Percentiles rank a stretch among this genome's conserved stretches.
phyloP scores from a whole-genome alignment of 805 yeast genomes.

The Torulaspora quercuum region DNA sequence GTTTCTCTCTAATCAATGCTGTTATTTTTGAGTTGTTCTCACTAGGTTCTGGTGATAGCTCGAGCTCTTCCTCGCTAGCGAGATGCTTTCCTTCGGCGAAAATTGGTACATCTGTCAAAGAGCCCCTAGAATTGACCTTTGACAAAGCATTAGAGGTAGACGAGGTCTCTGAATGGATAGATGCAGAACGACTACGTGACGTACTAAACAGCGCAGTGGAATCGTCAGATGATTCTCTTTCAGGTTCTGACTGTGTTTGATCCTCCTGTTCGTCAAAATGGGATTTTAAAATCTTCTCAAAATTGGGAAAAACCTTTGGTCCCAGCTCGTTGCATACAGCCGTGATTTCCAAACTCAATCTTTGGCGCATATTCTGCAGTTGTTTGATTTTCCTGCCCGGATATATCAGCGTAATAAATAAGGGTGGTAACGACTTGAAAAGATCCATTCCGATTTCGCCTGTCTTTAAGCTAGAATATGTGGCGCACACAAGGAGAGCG shows the following conservation, averaged over 20 bases:
- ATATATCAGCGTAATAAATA: conserved; percentile 44
- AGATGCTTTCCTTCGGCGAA: conserved; percentile 36
- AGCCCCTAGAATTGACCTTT: conserved; percentile 57
- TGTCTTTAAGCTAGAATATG: conserved; percentile 80
- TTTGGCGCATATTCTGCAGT: conserved; percentile 56
- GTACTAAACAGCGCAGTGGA: conserved; percentile 7
- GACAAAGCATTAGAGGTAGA: conserved; percentile 56
- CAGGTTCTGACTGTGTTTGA: conserved; percentile 3
- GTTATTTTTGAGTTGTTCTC: conserved; percentile 22
- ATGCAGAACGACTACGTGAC: conserved; percentile 30
- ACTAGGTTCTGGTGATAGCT: conserved; percentile 10
- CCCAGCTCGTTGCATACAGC: conserved; percentile 78
- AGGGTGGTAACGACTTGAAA: conserved; percentile 74
- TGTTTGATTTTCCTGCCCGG: conserved; percentile 44
- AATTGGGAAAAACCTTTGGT: conserved; percentile 84
- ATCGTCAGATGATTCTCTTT: conserved; percentile 8
- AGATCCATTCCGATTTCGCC: conserved; percentile 92
- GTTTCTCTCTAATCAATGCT: conserved; percentile 29
- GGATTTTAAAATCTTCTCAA: conserved; percentile 41
- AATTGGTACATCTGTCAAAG: conserved; percentile 62
- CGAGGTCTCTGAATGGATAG: conserved; percentile 34
- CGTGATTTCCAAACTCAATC: conserved; percentile 68
- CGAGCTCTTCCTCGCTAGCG: conserved; percentile 13
- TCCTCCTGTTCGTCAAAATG: conserved; percentile 11
- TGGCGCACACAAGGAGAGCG: conserved; percentile 61